Base-by-base conservation (phyloP, 805 yeast genomes). In the Barnettozyma botsteinii region DNA sequence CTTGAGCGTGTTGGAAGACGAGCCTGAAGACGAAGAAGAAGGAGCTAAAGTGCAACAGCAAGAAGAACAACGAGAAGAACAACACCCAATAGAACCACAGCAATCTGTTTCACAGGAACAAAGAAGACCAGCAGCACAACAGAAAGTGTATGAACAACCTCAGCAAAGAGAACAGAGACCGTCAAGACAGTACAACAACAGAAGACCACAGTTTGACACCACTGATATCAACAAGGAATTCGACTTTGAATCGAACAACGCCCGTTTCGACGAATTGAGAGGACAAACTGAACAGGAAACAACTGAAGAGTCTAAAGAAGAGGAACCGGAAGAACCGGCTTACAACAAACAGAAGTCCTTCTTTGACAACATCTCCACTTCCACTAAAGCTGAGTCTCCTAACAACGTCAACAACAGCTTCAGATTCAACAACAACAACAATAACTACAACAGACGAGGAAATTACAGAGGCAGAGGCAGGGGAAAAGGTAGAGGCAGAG, bases 281-380 rank as follows among this genome's bases (percentile, higher is more conserved):
- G 38, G 67, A 61, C 21, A 64, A 27, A 54, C 52, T 20, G 62
- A 60, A 43, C 67, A 60, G 18, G 54, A 56, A 25, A 50, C 61
- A 29, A 45, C 53, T 43, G n/a, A 31, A 18, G 32, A 27, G 9
- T 17, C 30, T 4, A 14, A 12, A 4, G 50, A 51, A 17, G 29
- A 39, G 5, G 43, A 33, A n/a, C 40, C 35, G 9, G 37, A 41
- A 15, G 48, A 49, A 22, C 45, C 40, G 11, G 46, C 70, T 22
- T 93, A 93, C 66, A 75, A 88, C 65, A 87, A 81, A 60, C 73
- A 75, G 54, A 76, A 87, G 12, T 88, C 97, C 2, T 91, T 93
- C 61, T 91, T 91, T 56, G 98, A 93, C 62, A 77, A 75, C 46
- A 76, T 91, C 42, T 83, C 95, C 10, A 75, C 87, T 10, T 79